Base-by-base conservation (phyloP, 1,284 basidiomycete genomes). In the Tilletiaria anomala region DNA sequence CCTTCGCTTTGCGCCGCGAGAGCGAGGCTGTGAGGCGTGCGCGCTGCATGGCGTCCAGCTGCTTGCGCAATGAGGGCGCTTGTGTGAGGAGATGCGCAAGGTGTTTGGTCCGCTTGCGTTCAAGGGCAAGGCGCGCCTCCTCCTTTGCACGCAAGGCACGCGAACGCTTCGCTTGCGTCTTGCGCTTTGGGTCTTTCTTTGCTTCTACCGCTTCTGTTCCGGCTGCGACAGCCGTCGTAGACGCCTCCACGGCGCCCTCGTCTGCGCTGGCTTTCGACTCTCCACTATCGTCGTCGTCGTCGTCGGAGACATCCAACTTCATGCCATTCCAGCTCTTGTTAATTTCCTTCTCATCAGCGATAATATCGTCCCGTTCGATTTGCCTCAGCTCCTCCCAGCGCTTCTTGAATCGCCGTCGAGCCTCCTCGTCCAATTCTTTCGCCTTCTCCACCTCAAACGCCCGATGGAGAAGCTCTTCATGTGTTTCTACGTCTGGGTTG, bases 401-500 rank as follows among this genome's bases (percentile, higher is more conserved):
- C 12, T 36, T 37, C 20, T 50, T 44, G 19, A 44, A 29, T 23
- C 32, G 26, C 14, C 36, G 14, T 1, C n/a, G 46, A 43, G 65
- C 55, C 31, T 74, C 73, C 8, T 75, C 73, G 24, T 77, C 69
- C 52, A 74, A 73, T 45, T 77, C 76, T 10, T 74, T 73, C 34
- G 76, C 73, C 24, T 71, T 71, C 17, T 79, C 88, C 21, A 75
- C 70, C 44, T 78, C 74, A 47, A 79, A 74, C 0, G 87, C 89
- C 37, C 74, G 62, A 11, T 75, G 70, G 14, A 97, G 68, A 2
- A 94, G 76, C 35, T 77, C 77, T 44, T 79, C 76, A 64, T 94
- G 85, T 1, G 80, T 77, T 6, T 76, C 73, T 12, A 76, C 77
- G 0, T 79, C 76, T 0, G 91, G 91, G 67, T 96, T 96, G 69